phyloP scores from a whole-genome alignment of 768 basidiomycete genomes.

The Suillus bovinus region DNA sequence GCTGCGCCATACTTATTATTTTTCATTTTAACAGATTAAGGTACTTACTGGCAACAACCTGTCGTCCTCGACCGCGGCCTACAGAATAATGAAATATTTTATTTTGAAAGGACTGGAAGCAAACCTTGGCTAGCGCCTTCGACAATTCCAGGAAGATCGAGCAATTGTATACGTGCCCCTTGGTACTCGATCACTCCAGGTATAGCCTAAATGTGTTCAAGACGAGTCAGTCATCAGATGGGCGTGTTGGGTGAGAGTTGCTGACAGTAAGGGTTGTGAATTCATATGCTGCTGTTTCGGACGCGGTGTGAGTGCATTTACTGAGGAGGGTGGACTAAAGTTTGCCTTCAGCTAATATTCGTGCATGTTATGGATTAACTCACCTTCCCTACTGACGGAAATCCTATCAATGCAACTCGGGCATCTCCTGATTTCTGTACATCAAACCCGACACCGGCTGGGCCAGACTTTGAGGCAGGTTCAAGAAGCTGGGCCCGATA shows the following conservation, averaged over 20 bases:
- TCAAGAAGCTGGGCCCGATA: slow-evolving; percentile 96
- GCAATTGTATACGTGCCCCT: slow-evolving; percentile 89
- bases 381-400: slow-evolving; percentile 93
- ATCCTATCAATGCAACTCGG: slow-evolving; percentile 89
- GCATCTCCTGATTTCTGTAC: slow-evolving; percentile 89
- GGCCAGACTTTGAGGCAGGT: slow-evolving; percentile 81
- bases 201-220: slow-evolving; percentile 66
- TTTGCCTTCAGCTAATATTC: slow-evolving; percentile 11
- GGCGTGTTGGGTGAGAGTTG: neutral
- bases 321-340: slow-evolving; percentile 83
- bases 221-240: slow-evolving; percentile 2
- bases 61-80: slow-evolving; percentile 86
- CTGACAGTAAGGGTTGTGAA: slow-evolving; percentile 88
- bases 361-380: neutral
- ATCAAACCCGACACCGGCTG: slow-evolving; percentile 83
- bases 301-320: slow-evolving; percentile 90
- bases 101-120: slow-evolving; percentile 2
- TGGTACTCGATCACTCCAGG: slow-evolving; percentile 97
- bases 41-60: slow-evolving; percentile 84
- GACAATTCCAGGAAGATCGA: slow-evolving; percentile 95
- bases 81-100: neutral
- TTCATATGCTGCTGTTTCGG: slow-evolving; percentile 89
- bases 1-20: slow-evolving; percentile 38
- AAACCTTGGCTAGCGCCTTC: slow-evolving; percentile 84
- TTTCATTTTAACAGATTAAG: neutral